These are phyloP conservation scores for Alternaria sp. DNA, from an alignment of 2,329 filamentous ascomycete species.

Conservation along the genomic window DNA sequence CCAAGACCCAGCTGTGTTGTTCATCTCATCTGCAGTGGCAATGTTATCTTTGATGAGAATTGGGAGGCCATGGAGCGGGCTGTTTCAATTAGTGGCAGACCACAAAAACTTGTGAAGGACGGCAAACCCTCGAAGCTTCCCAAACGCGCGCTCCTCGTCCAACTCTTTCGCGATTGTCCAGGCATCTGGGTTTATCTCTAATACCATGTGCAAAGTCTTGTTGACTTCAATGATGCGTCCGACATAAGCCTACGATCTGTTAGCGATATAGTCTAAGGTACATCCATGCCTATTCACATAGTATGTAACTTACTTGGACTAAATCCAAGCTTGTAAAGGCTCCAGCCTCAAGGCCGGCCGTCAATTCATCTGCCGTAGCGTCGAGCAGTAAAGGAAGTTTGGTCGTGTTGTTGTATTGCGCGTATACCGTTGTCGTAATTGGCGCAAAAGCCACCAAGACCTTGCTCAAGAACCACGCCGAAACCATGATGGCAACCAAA, in stretches of 20 bases:
- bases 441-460: constrained; percentile 34
- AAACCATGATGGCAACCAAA: constrained; percentile 31
- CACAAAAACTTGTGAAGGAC: background rate
- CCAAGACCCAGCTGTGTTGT: constrained; percentile 71
- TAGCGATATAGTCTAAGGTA: background rate
- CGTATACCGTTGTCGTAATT: constrained; percentile 25
- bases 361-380: constrained; percentile 62
- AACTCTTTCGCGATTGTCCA: constrained; percentile 58
- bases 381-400: constrained; percentile 57
- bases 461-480: constrained; percentile 28
- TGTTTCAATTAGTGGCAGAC: constrained; percentile 25
- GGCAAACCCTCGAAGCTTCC: constrained; percentile 57
- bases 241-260: constrained; percentile 57
- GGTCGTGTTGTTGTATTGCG: constrained; percentile 22
- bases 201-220: constrained; percentile 60
- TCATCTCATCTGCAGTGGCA: constrained; percentile 68
- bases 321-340: constrained; percentile 67
- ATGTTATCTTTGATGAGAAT: constrained; percentile 74
- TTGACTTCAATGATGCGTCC: constrained; percentile 64
- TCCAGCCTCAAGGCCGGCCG: constrained; percentile 58
- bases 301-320: constrained; percentile 47
- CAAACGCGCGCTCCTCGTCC: constrained; percentile 59
- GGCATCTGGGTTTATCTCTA: constrained; percentile 66
- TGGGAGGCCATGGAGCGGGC: constrained; percentile 70
- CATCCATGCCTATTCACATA: background rate